Evolutionary conservation across 2,329 filamentous ascomycete genomes (phyloP).

Genomic region (Neopestalotiopsis rosae): DNA sequence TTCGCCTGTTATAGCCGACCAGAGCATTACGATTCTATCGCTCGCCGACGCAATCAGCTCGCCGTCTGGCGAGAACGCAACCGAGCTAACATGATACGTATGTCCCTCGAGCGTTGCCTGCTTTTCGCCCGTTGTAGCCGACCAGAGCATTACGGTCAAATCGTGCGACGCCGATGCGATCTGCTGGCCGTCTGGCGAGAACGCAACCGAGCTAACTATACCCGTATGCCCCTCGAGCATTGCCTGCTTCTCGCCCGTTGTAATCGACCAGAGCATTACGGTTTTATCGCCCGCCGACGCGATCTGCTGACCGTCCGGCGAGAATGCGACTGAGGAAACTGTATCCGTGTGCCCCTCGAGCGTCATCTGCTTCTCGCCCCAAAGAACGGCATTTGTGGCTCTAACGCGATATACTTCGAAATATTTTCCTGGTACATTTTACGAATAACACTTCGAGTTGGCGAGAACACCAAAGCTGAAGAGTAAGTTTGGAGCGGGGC

Average conservation of each 20-base stretch:
- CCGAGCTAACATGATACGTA: too few species aligned
- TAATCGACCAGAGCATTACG: conserved; percentile 23
- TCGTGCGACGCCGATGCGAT: too few species aligned
- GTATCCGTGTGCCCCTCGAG: conserved; percentile 17
- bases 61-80: too few species aligned
- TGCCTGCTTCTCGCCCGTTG: conserved; percentile 16
- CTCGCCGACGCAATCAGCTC: too few species aligned
- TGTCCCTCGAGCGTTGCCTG: too few species aligned
- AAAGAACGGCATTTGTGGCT: conserved; percentile 22
- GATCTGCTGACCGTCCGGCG: conserved; percentile 19
- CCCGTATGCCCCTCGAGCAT: conserved; percentile 27
- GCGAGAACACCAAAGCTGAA: conserved; percentile 37
- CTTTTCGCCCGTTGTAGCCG: too few species aligned
- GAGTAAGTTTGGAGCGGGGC: conserved; percentile 39
- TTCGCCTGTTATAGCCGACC: too few species aligned
- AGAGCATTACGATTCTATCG: too few species aligned
- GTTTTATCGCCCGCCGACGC: conserved; percentile 18
- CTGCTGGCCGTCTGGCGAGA: too few species aligned
- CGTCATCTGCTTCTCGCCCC: conserved; percentile 20
- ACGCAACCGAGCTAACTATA: too few species aligned
- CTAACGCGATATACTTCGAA: conserved; percentile 23
- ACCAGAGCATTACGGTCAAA: too few species aligned
- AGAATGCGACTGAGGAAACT: conserved; percentile 19
- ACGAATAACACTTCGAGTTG: conserved; percentile 33
- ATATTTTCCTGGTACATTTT: conserved; percentile 24